Conservation (phyloP, 2,329 filamentous ascomycete species). For the Uncinocarpus reesii region DNA sequence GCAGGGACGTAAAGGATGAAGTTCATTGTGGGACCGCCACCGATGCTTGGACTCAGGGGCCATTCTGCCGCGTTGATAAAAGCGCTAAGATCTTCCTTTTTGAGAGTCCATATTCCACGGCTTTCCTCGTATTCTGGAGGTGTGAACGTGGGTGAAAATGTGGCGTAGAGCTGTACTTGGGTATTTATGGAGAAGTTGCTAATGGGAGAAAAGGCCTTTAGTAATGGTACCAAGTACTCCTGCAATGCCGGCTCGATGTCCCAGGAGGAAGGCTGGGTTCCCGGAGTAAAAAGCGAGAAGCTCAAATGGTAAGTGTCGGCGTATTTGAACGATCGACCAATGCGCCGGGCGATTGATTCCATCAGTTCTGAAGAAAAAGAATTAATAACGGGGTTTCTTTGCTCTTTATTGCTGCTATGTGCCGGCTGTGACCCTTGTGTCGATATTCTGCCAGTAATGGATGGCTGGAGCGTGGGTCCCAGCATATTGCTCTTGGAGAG, state of each 20-base stretch:
- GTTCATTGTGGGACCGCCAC: constrained; percentile 85
- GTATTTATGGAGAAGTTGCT: constrained; percentile 95
- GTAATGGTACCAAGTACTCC: constrained; percentile 69
- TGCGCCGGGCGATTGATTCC: constrained; percentile 56
- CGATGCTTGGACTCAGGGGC: constrained; percentile 90
- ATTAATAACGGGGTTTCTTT: constrained; percentile 27
- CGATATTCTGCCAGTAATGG: constrained; percentile 37
- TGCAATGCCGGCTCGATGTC: constrained; percentile 74
- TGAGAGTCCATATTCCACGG: constrained; percentile 55
- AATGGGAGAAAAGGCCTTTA: constrained; percentile 68
- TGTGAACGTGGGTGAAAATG: constrained; percentile 52
- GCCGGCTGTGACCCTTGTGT: constrained; percentile 22
- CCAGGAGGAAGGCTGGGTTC: constrained; percentile 72
- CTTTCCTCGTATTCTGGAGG: constrained; percentile 45
- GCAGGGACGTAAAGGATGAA: constrained; percentile 86
- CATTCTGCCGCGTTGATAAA: constrained; percentile 98
- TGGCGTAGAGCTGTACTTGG: constrained; percentile 87
- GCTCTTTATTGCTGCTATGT: constrained; percentile 23
- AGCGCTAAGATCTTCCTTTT: constrained; percentile 76
- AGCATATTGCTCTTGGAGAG: constrained; percentile 46
- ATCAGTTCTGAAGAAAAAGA: constrained; percentile 38
- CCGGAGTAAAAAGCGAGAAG: constrained; percentile 85
- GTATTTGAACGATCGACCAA: constrained; percentile 79
- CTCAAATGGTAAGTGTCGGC: constrained; percentile 90
- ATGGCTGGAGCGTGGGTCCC: constrained; percentile 28